Conservation (phyloP, 2,329 filamentous ascomycete species). For the Exophiala sp. region DNA sequence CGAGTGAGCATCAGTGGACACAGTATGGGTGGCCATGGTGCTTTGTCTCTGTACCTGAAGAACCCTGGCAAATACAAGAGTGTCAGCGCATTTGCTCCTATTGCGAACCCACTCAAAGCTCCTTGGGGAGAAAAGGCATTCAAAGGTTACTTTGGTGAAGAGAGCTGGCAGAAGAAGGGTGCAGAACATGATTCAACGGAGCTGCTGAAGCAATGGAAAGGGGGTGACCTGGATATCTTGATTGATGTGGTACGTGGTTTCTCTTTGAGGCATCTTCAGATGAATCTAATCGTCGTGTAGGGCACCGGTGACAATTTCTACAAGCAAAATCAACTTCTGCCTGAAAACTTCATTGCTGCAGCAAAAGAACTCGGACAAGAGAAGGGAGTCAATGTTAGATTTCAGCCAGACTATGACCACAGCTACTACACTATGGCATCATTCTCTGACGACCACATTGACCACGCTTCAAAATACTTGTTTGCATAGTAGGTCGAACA, state of each 20-base stretch:
- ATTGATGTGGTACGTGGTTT: conserved; percentile 72
- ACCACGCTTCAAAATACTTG: conserved; percentile 85
- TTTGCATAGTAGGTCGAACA: conserved; percentile 51
- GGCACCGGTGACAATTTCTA: conserved; percentile 96
- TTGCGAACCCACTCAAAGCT: conserved; percentile 78
- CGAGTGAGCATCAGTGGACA: conserved; percentile 86
- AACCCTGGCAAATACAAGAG: conserved; percentile 86
- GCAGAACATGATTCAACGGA: conserved; percentile 89
- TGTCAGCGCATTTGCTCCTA: conserved; percentile 86
- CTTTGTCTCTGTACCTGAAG: conserved; percentile 85
- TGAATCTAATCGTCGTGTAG: conserved; percentile 38
- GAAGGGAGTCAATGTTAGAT: conserved; percentile 70
- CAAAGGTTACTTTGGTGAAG: conserved; percentile 76
- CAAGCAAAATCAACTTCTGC: conserved; percentile 85
- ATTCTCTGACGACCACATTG: conserved; percentile 86
- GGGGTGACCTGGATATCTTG: conserved; percentile 66
- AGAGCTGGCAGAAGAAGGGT: conserved; percentile 68
- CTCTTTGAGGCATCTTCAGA: background rate
- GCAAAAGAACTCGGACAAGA: conserved; percentile 70
- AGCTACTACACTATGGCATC: conserved; percentile 95
- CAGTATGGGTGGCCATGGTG: conserved; percentile 96
- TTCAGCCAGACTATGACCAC: conserved; percentile 91
- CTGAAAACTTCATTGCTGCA: conserved; percentile 84
- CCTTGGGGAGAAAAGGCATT: conserved; percentile 98
- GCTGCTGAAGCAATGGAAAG: conserved; percentile 72